Conservation (phyloP, 805 yeast species). For the Metschnikowia reukaufii region DNA sequence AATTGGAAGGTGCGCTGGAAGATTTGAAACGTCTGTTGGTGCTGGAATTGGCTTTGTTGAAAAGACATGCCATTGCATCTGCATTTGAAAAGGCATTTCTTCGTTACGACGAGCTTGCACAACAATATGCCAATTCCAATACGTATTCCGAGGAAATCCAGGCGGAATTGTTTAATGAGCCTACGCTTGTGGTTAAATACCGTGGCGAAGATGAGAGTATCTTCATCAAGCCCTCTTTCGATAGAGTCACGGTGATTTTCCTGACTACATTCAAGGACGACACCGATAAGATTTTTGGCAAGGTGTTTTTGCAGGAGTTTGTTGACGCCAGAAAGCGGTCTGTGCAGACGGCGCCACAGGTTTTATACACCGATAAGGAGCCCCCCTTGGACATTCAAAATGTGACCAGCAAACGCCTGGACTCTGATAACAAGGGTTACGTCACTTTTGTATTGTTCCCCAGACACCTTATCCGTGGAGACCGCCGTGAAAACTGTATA, state of each 20-base stretch:
- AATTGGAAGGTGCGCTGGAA: slow-evolving; percentile 33
- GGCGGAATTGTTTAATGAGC: slow-evolving; percentile 48
- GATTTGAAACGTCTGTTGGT: slow-evolving; percentile 56
- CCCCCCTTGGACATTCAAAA: slow-evolving; percentile 78
- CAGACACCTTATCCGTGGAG: slow-evolving; percentile 63
- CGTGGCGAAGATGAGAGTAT: slow-evolving; percentile 87
- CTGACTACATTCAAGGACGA: slow-evolving; percentile 95
- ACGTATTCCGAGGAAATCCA: slow-evolving; percentile 46
- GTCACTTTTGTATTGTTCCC: slow-evolving; percentile 77
- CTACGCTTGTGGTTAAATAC: slow-evolving; percentile 71
- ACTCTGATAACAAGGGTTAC: slow-evolving; percentile 47
- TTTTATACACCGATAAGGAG: slow-evolving; percentile 80
- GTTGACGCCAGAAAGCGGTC: slow-evolving; percentile 95
- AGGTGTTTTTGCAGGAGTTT: slow-evolving; percentile 87
- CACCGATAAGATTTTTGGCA: slow-evolving; percentile 89
- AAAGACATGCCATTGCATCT: slow-evolving; percentile 86
- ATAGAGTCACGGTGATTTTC: slow-evolving; percentile 94
- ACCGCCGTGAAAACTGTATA: slow-evolving; percentile 80
- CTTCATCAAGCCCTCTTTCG: slow-evolving; percentile 87
- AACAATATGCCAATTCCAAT: slow-evolving; percentile 42
- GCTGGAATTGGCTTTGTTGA: slow-evolving; percentile 67
- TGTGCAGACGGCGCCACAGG: slow-evolving; percentile 98
- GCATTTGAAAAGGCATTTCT: slow-evolving; percentile 87
- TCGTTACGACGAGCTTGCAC: slow-evolving; percentile 69
- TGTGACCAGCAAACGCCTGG: slow-evolving; percentile 45